phyloP scores from a whole-genome alignment of 805 yeast genomes.

The Barnettozyma vustinii region DNA sequence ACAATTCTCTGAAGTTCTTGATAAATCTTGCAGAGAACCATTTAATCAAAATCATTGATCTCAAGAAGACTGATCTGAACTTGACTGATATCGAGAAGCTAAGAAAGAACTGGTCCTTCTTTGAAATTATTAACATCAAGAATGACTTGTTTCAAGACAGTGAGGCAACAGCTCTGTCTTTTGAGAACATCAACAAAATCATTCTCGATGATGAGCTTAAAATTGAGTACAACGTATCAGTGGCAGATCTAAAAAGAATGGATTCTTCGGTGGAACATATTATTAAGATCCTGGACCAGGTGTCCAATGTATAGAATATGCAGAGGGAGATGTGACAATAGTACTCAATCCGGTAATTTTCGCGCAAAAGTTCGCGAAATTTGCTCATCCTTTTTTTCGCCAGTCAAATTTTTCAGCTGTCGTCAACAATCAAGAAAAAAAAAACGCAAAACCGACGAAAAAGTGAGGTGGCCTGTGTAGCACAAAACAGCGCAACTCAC shows the following conservation, averaged over 20 bases:
- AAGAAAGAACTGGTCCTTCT: constrained; percentile 35
- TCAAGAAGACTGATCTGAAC: constrained; percentile 24
- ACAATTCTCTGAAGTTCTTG: constrained; percentile 34
- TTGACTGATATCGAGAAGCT: constrained; percentile 28
- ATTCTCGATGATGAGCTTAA: constrained; percentile 20
- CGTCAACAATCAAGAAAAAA: background rate
- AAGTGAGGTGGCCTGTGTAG: background rate
- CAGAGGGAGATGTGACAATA: background rate
- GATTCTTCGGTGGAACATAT: constrained; percentile 3
- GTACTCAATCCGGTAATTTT: background rate
- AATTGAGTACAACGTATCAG: constrained; percentile 10
- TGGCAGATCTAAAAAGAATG: constrained; percentile 8
- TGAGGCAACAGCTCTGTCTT: constrained; percentile 5
- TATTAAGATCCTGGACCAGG: constrained; percentile 3
- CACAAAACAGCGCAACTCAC: background rate
- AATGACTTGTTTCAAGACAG: constrained; percentile 11
- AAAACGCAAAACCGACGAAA: constrained; percentile 4
- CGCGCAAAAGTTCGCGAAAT: background rate
- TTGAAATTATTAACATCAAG: constrained; percentile 28
- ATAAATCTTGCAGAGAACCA: constrained; percentile 13
- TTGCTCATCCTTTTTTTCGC: background rate
- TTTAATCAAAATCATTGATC: constrained; percentile 17
- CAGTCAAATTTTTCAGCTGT: background rate
- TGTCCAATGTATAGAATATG: constrained; percentile 1
- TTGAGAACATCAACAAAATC: constrained; percentile 13